phyloP scores from a whole-genome alignment of 768 basidiomycete genomes.

The Xerocomus potaroensis region DNA sequence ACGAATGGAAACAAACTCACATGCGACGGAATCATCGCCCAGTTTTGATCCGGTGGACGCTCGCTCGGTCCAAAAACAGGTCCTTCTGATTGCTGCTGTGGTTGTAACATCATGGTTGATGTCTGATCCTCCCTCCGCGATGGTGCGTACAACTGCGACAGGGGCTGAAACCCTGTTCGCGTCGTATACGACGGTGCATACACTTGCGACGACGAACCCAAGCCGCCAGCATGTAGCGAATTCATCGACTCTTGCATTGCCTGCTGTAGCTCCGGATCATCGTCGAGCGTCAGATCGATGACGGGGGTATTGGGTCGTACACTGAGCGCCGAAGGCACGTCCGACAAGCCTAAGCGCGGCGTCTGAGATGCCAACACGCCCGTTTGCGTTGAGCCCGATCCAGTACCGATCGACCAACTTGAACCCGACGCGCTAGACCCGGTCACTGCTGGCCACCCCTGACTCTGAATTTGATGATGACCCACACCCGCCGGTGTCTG shows the following conservation, averaged over 20 bases:
- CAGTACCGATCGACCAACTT: conserved; percentile 3
- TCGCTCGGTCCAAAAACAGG: conserved; percentile 55
- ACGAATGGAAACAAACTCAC: conserved; percentile 32
- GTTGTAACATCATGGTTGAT: conserved; percentile 36
- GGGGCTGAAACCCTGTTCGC: conserved; percentile 1
- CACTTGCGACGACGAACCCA: conserved; percentile 15
- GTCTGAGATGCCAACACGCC: conserved; percentile 1
- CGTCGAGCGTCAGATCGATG: conserved; percentile 62
- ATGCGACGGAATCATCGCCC: conserved; percentile 69
- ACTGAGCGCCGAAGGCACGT: conserved; percentile 5
- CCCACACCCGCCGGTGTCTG: background rate
- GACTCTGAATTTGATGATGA: conserved; percentile 6
- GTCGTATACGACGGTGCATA: conserved; percentile 12
- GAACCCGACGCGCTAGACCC: background rate
- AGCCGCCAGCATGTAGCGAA: conserved; percentile 16
- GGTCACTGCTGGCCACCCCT: conserved; percentile 6
- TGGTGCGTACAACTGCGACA: conserved; percentile 21
- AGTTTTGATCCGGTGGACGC: conserved; percentile 58
- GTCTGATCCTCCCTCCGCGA: conserved; percentile 44
- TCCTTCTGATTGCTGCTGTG: conserved; percentile 26
- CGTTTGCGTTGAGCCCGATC: background rate
- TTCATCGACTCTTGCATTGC: conserved; percentile 54
- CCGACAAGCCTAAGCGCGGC: background rate
- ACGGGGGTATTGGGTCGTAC: conserved; percentile 29
- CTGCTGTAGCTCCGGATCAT: conserved; percentile 45